Base-by-base conservation (phyloP, 176 grass and related monocot species). In the Carex littledalei region DNA sequence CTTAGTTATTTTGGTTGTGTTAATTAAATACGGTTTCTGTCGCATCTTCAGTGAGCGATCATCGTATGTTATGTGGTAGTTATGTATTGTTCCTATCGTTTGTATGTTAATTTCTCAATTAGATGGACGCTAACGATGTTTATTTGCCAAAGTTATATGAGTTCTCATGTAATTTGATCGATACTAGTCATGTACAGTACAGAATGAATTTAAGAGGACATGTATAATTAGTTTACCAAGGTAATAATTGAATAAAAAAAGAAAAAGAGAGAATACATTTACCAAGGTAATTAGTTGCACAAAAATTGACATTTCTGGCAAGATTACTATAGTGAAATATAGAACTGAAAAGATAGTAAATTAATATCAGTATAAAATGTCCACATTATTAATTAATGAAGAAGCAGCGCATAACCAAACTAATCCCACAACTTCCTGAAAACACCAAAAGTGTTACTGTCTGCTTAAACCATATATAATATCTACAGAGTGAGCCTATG, bases 1-100 rank as follows among this genome's bases (percentile, higher is more conserved):
- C 22, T 83, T 83, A 47, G 58, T 52, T 67, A 53, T 54, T 83
- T 83, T 34, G 34, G 41, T 83, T 54, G 57, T 82, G 41, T 69
- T 54, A 47, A 60, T 69, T 54, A 47, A 60, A 39, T 57, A 18
- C 8, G 15, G 18, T 66, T 68, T 67, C 47, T 66, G 47, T 49
- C 9, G 47, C 8, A 49, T 21, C 4, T 54, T 77, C 15, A 1
- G 16, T 76, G 6, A 29, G 26, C 31, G 24, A 32, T 78, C 49
- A 32, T 78, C 14, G 12, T 77, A 54, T 73, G n/a, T 54, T 55
- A 78, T 78, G 22, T 78, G 5, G 32, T 55, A 32, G 15, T 47
- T 17, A 57, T 32, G 13, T 56, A 78, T 56, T 32, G 55, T 41
- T 72, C 21, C 18, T 78, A 56, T 55, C 0, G 50, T 76, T 70